Evolutionary conservation across 2,329 filamentous ascomycete genomes (phyloP).

Genomic region (Alternaria ethzedia): DNA sequence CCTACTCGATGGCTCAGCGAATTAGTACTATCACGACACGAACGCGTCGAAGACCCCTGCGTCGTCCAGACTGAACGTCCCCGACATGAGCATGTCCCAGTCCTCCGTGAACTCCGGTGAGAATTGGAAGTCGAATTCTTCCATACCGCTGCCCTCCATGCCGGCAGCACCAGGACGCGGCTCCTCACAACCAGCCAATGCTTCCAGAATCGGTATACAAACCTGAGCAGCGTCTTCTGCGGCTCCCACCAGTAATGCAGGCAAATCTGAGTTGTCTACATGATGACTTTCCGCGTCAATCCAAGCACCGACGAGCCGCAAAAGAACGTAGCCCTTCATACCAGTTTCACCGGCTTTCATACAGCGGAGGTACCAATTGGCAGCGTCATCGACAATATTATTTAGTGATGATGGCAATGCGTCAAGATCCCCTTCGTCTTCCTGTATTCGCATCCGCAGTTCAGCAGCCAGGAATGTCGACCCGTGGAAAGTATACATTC

Average conservation of each 20-base stretch:
- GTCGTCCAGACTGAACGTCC: conserved; percentile 18
- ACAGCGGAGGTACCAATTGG: conserved; percentile 23
- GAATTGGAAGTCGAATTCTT: conserved; percentile 10
- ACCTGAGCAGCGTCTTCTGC: conserved; percentile 22
- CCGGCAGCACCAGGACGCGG: background rate
- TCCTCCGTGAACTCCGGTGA: conserved; percentile 22
- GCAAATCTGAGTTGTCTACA: conserved; percentile 18
- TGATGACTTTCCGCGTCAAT: conserved; percentile 27
- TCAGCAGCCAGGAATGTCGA: conserved; percentile 28
- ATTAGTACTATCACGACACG: background rate
- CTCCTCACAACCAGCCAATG: conserved; percentile 12
- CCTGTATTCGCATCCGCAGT: conserved; percentile 29
- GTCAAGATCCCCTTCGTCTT: conserved; percentile 30
- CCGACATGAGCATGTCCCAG: conserved; percentile 26
- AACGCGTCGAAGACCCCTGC: conserved; percentile 8
- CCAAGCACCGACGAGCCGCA: conserved; percentile 25
- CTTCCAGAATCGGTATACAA: conserved; percentile 30
- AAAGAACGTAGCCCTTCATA: conserved; percentile 37
- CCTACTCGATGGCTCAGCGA: background rate
- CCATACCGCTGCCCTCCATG: background rate
- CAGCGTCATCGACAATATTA: conserved; percentile 26
- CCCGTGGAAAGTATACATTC: conserved; percentile 30
- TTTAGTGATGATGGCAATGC: conserved; percentile 25
- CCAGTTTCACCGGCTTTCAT: conserved; percentile 40
- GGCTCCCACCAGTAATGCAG: conserved; percentile 17